These are phyloP conservation scores for Spinacia oleracea DNA, from an alignment of 179 eudicot genomes.

Conservation along the genomic window DNA sequence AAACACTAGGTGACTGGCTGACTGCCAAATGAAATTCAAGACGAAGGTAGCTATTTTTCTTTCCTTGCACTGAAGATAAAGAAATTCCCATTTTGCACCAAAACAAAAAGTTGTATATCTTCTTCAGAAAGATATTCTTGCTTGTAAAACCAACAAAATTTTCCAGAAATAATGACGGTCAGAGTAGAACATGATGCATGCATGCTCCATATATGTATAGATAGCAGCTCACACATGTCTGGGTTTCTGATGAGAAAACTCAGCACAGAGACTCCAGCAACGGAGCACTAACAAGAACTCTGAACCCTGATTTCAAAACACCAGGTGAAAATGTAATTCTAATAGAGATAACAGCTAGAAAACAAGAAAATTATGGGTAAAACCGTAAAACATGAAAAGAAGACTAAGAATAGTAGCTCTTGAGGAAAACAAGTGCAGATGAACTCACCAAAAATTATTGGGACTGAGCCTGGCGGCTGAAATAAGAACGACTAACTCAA, in stretches of 20 bases:
- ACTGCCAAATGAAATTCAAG: not conserved
- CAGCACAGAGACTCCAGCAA: not conserved
- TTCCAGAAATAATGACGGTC: not conserved
- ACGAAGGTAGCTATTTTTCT: not conserved
- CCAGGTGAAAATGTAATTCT: not conserved
- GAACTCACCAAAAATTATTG: conserved; percentile 83
- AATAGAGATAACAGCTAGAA: not conserved
- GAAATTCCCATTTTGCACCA: not conserved
- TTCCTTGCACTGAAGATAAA: not conserved
- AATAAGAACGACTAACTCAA: conserved; percentile 83
- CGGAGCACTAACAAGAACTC: not conserved
- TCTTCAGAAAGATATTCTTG: no score
- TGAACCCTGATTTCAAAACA: not conserved
- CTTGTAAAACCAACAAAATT: not conserved
- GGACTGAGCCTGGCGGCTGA: conserved; percentile 94
- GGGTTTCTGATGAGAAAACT: not conserved
- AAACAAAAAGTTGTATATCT: not conserved
- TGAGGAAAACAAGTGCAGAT: not conserved
- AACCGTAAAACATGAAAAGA: not conserved
- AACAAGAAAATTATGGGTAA: not conserved
- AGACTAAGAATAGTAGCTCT: conserved; percentile 1
- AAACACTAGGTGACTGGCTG: not conserved
- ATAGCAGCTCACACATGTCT: not conserved
- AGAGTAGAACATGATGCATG: not conserved
- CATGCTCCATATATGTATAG: not conserved